Evolutionary conservation across 2,329 filamentous ascomycete species (phyloP).

Genomic region (Aspergillus fumigatus): DNA sequence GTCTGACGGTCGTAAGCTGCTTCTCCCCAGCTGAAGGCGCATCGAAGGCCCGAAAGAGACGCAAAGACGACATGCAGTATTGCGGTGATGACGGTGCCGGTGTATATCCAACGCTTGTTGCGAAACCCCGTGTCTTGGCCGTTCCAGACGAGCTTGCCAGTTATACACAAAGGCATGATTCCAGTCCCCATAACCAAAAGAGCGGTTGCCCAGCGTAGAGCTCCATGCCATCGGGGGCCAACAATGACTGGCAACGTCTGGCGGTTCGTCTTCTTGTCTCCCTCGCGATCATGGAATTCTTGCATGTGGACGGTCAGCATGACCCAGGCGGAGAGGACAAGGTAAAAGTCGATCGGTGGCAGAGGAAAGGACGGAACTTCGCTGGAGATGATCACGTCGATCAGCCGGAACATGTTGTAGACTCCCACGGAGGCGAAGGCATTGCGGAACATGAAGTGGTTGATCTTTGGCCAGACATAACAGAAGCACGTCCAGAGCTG

Average conservation of each 20-base stretch:
- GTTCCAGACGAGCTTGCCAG: neutral
- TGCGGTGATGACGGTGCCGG: neutral
- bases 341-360: neutral
- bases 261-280: slow-evolving; percentile 1
- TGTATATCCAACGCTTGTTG: neutral
- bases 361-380: neutral
- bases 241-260: slow-evolving; percentile 5
- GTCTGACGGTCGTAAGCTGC: slow-evolving; percentile 3
- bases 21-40: neutral
- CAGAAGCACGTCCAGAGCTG: slow-evolving; percentile 3
- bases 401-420: slow-evolving; percentile 6
- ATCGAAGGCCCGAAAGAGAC: neutral
- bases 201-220: neutral
- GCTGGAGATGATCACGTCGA: slow-evolving; percentile 1
- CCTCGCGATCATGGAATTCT: slow-evolving; percentile 12
- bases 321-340: slow-evolving; percentile 1
- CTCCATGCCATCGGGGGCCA: neutral
- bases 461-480: slow-evolving; percentile 6
- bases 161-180: neutral
- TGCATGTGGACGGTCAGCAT: slow-evolving; percentile 6
- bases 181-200: neutral
- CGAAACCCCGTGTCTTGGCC: neutral
- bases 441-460: slow-evolving; percentile 8
- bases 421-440: slow-evolving; percentile 4
- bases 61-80: neutral